Evolutionary conservation across 805 yeast genomes (phyloP).

Genomic region (Henningerozyma blattae): DNA sequence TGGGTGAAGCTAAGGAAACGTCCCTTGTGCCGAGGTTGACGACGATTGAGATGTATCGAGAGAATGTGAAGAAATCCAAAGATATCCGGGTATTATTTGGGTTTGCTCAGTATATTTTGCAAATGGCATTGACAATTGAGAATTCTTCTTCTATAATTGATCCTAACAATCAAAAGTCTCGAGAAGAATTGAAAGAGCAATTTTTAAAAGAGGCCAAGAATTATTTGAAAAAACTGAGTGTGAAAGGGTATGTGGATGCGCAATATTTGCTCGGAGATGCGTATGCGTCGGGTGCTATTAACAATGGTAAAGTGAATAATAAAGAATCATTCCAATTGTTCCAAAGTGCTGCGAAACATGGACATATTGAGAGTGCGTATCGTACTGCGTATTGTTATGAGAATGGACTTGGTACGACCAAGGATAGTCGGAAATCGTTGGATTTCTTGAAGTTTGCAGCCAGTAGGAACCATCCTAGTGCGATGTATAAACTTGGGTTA

Average conservation of each 20-base stretch:
- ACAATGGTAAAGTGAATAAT: constrained; percentile 60
- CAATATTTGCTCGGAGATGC: constrained; percentile 91
- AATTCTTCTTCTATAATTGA: constrained; percentile 6
- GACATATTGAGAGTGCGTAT: constrained; percentile 84
- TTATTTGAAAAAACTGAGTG: constrained; percentile 59
- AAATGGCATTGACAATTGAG: constrained; percentile 62
- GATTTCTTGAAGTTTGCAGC: constrained; percentile 83
- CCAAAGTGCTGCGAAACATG: constrained; percentile 85
- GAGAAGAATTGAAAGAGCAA: constrained; percentile 31
- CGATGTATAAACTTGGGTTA: constrained; percentile 85
- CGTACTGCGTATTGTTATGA: constrained; percentile 86
- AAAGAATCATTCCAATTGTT: constrained; percentile 67
- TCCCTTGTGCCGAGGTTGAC: constrained; percentile 62
- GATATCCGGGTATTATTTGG: constrained; percentile 83
- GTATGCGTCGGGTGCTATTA: constrained; percentile 68
- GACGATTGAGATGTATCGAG: constrained; percentile 77
- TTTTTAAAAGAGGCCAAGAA: constrained; percentile 67
- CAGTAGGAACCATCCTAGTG: constrained; percentile 87
- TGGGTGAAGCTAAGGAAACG: too few relatives aligned
- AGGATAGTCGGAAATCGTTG: constrained; percentile 77
- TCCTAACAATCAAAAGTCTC: background rate
- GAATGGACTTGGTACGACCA: constrained; percentile 85
- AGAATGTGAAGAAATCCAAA: constrained; percentile 71
- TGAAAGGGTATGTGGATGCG: constrained; percentile 77
- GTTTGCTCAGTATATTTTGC: constrained; percentile 82